Conservation (phyloP, 768 basidiomycete genomes). For the Tricholoma hemisulphureum region DNA sequence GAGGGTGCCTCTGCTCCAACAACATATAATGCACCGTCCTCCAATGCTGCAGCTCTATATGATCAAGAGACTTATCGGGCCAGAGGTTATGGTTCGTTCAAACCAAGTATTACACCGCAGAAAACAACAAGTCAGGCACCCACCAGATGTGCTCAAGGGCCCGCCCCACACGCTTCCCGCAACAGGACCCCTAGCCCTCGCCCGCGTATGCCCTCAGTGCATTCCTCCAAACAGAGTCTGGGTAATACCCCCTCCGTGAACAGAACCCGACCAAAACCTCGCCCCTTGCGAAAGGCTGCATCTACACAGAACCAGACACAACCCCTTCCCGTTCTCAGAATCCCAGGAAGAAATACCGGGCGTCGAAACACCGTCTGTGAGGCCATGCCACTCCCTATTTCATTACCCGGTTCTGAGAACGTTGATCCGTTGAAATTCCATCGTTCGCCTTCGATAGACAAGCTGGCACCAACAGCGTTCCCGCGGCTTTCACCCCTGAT, state of each 20-base stretch:
- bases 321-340: not conserved
- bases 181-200: not conserved
- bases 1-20: not conserved
- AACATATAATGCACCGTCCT: not conserved
- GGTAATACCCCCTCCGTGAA: not conserved
- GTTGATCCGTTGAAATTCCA: not conserved
- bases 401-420: not conserved
- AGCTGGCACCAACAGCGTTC: constrained; percentile 23
- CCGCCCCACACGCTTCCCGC: not conserved
- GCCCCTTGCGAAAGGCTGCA: constrained; percentile 3
- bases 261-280: constrained; percentile 18
- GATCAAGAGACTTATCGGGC: not conserved
- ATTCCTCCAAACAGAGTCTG: not conserved
- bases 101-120: not conserved
- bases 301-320: not conserved
- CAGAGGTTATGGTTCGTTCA: not conserved
- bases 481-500: constrained; percentile 15
- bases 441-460: not conserved
- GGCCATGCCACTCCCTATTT: not conserved
- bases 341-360: not conserved
- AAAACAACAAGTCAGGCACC: not conserved
- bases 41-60: not conserved
- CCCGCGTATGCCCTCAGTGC: not conserved
- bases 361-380: constrained; percentile 13
- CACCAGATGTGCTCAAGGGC: not conserved